Conservation (phyloP, 1,284 basidiomycete species). For the Ceratobasidium sp. region DNA sequence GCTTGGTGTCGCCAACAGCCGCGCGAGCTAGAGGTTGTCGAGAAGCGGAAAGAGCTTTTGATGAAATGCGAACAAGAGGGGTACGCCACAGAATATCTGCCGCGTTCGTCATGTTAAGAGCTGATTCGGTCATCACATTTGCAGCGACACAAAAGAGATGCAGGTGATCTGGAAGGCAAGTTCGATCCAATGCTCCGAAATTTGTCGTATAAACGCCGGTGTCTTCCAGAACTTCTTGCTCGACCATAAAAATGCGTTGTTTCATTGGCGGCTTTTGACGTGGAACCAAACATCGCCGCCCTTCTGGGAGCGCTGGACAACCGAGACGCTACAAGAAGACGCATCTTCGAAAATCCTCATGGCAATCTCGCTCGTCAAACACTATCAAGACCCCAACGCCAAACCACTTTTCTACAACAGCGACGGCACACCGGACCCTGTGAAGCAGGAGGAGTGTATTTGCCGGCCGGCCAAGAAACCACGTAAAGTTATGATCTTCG, state of each 20-base stretch:
- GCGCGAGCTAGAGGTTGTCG: neutral
- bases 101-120: neutral
- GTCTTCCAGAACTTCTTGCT: conserved; percentile 6
- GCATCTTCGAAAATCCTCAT: conserved; percentile 11
- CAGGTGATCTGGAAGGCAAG: neutral
- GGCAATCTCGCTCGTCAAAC: neutral
- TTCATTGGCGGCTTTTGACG: neutral
- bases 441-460: neutral
- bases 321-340: neutral
- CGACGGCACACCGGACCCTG: conserved; percentile 10
- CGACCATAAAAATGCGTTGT: neutral
- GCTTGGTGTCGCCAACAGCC: neutral
- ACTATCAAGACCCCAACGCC: conserved; percentile 1
- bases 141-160: neutral
- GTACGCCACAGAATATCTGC: neutral
- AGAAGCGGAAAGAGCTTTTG: neutral
- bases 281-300: neutral
- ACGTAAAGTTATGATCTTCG: conserved; percentile 14
- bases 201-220: neutral
- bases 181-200: neutral
- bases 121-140: neutral
- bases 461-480: neutral
- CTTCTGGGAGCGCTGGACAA: conserved; percentile 22
- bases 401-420: conserved; percentile 14
- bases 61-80: neutral